Conservation (phyloP, 805 yeast species). For the Saccharomycopsis sp. region DNA sequence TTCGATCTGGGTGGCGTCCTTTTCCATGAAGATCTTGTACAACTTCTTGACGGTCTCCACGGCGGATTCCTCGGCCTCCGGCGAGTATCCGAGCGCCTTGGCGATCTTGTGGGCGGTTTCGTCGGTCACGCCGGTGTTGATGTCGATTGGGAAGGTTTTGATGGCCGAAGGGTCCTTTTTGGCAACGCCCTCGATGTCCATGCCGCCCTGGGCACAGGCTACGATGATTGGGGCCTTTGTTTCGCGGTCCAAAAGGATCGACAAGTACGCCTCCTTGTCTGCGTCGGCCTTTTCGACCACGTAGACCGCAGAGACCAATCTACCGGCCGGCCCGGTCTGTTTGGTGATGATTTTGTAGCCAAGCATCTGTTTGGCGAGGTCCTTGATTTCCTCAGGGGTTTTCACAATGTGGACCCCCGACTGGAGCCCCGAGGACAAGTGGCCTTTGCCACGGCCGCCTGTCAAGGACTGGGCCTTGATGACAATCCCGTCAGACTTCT, state of each 20-base stretch:
- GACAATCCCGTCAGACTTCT: conserved; percentile 72
- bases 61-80: conserved; percentile 74
- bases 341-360: conserved; percentile 91
- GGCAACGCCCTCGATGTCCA: conserved; percentile 99
- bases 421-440: conserved; percentile 89
- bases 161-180: conserved; percentile 84
- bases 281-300: conserved; percentile 93
- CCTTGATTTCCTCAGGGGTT: conserved; percentile 79
- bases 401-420: conserved; percentile 93
- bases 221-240: conserved; percentile 87
- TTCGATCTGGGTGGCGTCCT: conserved; percentile 96
- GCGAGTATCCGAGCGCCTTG: conserved; percentile 71
- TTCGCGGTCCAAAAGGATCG: conserved; percentile 91
- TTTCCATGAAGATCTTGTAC: conserved; percentile 82
- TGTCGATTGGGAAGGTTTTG: conserved; percentile 75
- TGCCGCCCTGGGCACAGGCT: conserved; percentile 97
- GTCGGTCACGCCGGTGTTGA: conserved; percentile 74
- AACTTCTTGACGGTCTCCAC: conserved; percentile 81
- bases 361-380: conserved; percentile 83
- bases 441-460: conserved; percentile 99
- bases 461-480: conserved; percentile 98
- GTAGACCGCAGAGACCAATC: conserved; percentile 93
- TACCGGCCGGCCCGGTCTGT: conserved; percentile 97
- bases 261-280: conserved; percentile 89
- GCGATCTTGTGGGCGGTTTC: conserved; percentile 73